Base-by-base conservation (phyloP, 495 filamentous ascomycete genomes). In the Filosporella fistucella region DNA sequence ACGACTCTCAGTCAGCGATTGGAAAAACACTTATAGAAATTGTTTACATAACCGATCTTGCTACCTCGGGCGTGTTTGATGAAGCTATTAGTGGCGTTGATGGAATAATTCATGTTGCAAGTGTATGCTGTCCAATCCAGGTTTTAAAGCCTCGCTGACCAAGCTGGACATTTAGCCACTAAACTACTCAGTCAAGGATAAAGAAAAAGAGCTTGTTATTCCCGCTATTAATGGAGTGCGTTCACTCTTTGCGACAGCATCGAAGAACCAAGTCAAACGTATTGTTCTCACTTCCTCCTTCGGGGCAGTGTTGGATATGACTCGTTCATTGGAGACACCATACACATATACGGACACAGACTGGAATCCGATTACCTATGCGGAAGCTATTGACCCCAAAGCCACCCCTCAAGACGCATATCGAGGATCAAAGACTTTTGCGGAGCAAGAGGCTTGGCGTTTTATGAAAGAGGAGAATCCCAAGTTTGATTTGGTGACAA, bases 141-240 rank as follows among this genome's bases (percentile, higher is more conserved):
- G n/a, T n/a, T n/a, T n/a, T n/a, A n/a, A n/a, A n/a, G n/a, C n/a
- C n/a, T n/a, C n/a, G n/a, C n/a, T n/a, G n/a, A n/a, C n/a, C n/a
- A n/a, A n/a, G n/a, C n/a, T n/a, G n/a, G n/a, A n/a, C n/a, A n/a
- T n/a, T n/a, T n/a, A n/a, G 1, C 67, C 67, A 36, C 41, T 71
- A n/a, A 38, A 54, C 2, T 51, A 48, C 22, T 22, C 54, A 54
- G 33, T 22, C 10, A 55, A 29, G 1, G 42, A 66, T 26, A 48
- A 48, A 12, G 63, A 66, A 25, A 41, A 60, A 4, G 26, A 53
- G 1, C 63, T 59, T 29, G 60, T 67, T 34, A 14, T 16, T 24
- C 65, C 63, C 1, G 63, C 65, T 2, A 44, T 63, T 7, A 54
- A 66, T 24, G 66, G 59, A 0, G 65, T 59, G 0, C 51, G 26